Evolutionary conservation across 1,139 yeast species (phyloP).

Genomic region (Suhomyces wounanorum): DNA sequence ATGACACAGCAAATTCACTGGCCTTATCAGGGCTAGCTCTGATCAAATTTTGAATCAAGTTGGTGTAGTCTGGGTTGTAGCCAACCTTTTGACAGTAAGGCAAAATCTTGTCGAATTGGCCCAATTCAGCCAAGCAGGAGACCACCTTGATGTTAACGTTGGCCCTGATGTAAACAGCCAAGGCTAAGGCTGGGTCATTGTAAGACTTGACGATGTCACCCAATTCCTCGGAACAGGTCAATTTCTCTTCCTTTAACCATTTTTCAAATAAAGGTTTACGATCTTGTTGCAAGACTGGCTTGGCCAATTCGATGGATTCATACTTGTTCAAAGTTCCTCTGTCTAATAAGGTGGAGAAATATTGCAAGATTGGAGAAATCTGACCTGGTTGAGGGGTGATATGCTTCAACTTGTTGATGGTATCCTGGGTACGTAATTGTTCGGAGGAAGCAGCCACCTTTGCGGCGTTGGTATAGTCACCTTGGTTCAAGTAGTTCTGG

Average conservation of each 20-base stretch:
- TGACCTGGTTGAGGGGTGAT: slow-evolving; percentile 96
- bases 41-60: slow-evolving; percentile 85
- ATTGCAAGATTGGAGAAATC: slow-evolving; percentile 90
- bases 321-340: slow-evolving; percentile 90
- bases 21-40: slow-evolving; percentile 97
- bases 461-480: slow-evolving; percentile 91
- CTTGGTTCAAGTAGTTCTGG: slow-evolving; percentile 77
- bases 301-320: slow-evolving; percentile 93
- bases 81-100: slow-evolving; percentile 92
- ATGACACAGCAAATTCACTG: slow-evolving; percentile 91
- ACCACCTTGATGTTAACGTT: slow-evolving; percentile 88
- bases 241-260: slow-evolving; percentile 94
- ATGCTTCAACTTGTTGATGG: slow-evolving; percentile 88
- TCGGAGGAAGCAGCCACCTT: slow-evolving; percentile 96
- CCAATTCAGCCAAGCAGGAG: slow-evolving; percentile 88
- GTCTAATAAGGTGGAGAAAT: slow-evolving; percentile 88
- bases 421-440: slow-evolving; percentile 90
- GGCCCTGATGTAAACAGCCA: slow-evolving; percentile 89
- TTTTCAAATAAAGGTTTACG: slow-evolving; percentile 92
- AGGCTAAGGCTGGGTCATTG: slow-evolving; percentile 76
- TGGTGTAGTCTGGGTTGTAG: slow-evolving; percentile 87
- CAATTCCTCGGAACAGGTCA: slow-evolving; percentile 91
- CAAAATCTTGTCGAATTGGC: slow-evolving; percentile 92
- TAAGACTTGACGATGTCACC: slow-evolving; percentile 94
- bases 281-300: slow-evolving; percentile 94